These are phyloP conservation scores for Cryptosporidium baileyi DNA, from an alignment of 169 alveolate species.

Conservation along the genomic window DNA sequence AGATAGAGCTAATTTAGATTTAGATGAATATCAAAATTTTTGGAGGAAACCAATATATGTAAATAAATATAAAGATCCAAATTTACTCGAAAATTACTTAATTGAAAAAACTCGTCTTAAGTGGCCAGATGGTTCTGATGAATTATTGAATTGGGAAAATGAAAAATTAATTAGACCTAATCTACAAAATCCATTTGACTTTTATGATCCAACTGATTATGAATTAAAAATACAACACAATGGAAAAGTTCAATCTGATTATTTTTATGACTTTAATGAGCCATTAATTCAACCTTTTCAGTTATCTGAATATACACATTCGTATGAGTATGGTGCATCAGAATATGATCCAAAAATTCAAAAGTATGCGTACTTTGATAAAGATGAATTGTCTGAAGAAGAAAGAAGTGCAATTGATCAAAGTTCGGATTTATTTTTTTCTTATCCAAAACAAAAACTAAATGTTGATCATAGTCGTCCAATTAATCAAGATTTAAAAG, in stretches of 20 bases:
- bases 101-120: background rate
- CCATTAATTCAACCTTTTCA: conserved; percentile 20
- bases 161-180: background rate
- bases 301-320: background rate
- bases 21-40: conserved; percentile 18
- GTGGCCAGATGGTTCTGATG: conserved; percentile 26
- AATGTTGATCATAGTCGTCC: background rate
- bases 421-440: background rate
- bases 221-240: background rate
- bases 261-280: background rate
- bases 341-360: conserved; percentile 22
- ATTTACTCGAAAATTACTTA: background rate
- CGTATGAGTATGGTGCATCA: background rate
- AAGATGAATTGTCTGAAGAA: conserved; percentile 4
- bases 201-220: background rate
- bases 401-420: conserved; percentile 1
- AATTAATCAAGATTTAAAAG: background rate
- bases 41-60: conserved; percentile 53
- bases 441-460: background rate
- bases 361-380: conserved; percentile 43
- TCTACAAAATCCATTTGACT: background rate
- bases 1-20: conserved; percentile 21
- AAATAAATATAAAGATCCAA: background rate
- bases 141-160: background rate
- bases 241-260: background rate